A percentile compares a stretch with the other conserved stretches of the same genome.
Conservation (phyloP, 2,329 filamentous ascomycete species). For the Neoascochyta sp. region DNA sequence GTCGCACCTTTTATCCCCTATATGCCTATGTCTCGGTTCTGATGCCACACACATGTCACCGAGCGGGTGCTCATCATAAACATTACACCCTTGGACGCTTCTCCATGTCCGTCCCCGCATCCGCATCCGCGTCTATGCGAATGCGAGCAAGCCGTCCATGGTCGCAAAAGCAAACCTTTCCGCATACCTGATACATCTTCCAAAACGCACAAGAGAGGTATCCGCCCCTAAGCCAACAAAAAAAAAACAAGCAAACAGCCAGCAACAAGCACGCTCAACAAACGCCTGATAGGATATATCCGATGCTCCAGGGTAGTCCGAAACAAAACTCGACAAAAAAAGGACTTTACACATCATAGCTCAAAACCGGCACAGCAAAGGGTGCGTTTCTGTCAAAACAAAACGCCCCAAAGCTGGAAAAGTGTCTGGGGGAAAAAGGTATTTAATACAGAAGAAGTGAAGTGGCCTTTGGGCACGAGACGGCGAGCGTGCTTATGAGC, state of each 20-base stretch:
- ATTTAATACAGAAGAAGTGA: constrained; percentile 37
- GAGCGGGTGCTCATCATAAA: constrained; percentile 4
- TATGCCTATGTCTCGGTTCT: constrained; percentile 5
- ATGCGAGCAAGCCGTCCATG: constrained; percentile 10
- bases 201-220: constrained; percentile 29
- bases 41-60: constrained; percentile 8
- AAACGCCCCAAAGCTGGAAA: constrained; percentile 13
- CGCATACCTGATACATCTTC: constrained; percentile 22
- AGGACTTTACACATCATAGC: constrained; percentile 26
- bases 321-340: constrained; percentile 17
- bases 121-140: constrained; percentile 3
- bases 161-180: constrained; percentile 4
- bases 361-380: constrained; percentile 25
- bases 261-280: constrained; percentile 15
- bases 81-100: constrained; percentile 12
- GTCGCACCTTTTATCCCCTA: constrained; percentile 11
- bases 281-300: constrained; percentile 19
- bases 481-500: too few relatives aligned
- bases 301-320: constrained; percentile 16
- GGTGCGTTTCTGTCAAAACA: constrained; percentile 16
- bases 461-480: too few relatives aligned
- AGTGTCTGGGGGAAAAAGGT: constrained; percentile 16
- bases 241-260: constrained; percentile 8
- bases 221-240: constrained; percentile 18
- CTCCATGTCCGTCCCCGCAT: constrained; percentile 1